Evolutionary conservation across 2,329 filamentous ascomycete genomes (phyloP).

Genomic region (Aspergillus texensis): DNA sequence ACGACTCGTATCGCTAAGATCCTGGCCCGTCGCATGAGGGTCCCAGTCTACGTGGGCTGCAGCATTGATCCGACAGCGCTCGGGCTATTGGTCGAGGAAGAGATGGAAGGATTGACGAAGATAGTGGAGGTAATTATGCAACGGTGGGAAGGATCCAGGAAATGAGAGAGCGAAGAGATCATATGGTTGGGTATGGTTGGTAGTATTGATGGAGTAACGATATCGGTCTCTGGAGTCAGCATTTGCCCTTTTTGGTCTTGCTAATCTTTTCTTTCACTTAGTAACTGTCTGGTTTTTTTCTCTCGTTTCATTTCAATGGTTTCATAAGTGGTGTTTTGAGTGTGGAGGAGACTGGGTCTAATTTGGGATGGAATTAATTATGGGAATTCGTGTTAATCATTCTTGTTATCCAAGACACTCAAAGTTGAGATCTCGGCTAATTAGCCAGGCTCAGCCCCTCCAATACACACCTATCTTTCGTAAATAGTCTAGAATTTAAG

Average conservation of each 20-base stretch:
- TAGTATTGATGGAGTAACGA: slow-evolving; percentile 3
- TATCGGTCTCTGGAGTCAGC: neutral
- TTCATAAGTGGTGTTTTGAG: neutral
- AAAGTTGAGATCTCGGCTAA: neutral
- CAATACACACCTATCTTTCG: neutral
- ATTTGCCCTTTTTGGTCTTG: neutral
- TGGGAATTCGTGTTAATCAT: neutral
- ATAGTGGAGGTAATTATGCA: slow-evolving; percentile 71
- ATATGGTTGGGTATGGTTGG: neutral
- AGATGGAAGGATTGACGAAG: slow-evolving; percentile 82
- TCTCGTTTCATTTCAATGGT: neutral
- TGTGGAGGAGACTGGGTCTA: neutral
- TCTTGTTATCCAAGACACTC: neutral
- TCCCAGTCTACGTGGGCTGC: slow-evolving; percentile 87
- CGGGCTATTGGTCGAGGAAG: slow-evolving; percentile 84
- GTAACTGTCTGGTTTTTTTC: neutral
- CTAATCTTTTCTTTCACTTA: neutral
- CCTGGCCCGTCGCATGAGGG: slow-evolving; percentile 69
- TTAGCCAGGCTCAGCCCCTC: neutral
- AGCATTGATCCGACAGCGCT: slow-evolving; percentile 77
- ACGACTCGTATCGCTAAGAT: slow-evolving; percentile 82
- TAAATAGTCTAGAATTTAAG: neutral
- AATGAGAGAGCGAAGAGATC: neutral
- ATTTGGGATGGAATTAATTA: neutral
- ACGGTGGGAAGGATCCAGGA: slow-evolving; percentile 40